Conservation (phyloP, 176 grass and related monocot species). For the Musa beccarii region DNA sequence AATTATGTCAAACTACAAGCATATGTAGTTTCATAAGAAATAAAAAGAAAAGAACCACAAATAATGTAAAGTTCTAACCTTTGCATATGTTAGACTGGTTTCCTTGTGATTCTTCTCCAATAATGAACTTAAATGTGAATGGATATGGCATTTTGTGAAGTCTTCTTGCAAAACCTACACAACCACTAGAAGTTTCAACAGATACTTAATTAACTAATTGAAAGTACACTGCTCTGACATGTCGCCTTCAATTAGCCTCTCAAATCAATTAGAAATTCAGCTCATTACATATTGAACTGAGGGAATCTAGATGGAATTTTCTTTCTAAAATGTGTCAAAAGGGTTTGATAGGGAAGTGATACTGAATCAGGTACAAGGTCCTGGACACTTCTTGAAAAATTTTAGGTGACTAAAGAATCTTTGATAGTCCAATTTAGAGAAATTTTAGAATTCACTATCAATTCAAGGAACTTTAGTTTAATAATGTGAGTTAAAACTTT, state of each 20-base stretch:
- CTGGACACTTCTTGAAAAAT: too few species aligned
- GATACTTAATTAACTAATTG: not conserved
- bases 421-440: not conserved
- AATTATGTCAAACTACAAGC: too few species aligned
- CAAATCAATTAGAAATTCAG: not conserved
- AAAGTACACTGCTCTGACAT: not conserved
- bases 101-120: conserved; percentile 37
- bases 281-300: not conserved
- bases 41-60: not conserved
- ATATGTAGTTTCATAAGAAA: not conserved
- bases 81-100: conserved; percentile 38
- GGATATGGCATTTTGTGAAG: conserved; percentile 75
- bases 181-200: conserved; percentile 15
- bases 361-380: too few species aligned
- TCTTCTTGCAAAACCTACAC: conserved; percentile 76
- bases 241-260: not conserved
- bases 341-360: too few species aligned
- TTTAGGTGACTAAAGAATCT: too few species aligned
- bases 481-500: not conserved
- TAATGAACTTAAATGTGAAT: conserved; percentile 58
- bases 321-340: not conserved
- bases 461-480: not conserved
- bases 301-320: not conserved
- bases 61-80: conserved; percentile 27
- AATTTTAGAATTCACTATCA: not conserved